Percentiles rank a stretch among this genome's conserved stretches.
Evolutionary conservation across 202 grass and related monocot species (phyloP).

Genomic region (Carex arenaria): DNA sequence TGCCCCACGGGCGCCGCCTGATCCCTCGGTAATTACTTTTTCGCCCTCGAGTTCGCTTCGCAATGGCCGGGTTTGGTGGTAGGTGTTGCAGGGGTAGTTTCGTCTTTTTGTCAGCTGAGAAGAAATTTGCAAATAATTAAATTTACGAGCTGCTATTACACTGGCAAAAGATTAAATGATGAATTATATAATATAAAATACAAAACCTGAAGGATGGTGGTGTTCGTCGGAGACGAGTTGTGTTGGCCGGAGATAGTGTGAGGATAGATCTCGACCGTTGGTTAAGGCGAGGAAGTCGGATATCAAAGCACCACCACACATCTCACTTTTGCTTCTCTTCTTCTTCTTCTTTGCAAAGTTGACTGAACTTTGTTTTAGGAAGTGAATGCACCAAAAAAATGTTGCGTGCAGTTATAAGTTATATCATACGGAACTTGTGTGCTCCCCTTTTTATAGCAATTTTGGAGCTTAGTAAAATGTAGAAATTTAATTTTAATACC

Average conservation of each 20-base stretch:
- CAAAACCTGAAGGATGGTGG: too few species aligned
- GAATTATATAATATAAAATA: neutral
- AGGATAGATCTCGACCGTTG: neutral
- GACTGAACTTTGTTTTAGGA: neutral
- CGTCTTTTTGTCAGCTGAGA: neutral
- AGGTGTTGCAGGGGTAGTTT: neutral
- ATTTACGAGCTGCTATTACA: neutral
- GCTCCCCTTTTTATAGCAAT: neutral
- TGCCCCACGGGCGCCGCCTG: conserved; percentile 17
- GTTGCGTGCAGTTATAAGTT: neutral
- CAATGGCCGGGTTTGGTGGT: neutral
- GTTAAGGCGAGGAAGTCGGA: neutral
- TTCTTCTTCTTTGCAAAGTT: neutral
- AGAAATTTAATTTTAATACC: neutral
- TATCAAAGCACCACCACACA: neutral
- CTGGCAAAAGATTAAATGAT: too few species aligned
- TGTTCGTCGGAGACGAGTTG: neutral
- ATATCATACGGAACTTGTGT: neutral
- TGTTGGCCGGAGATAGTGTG: neutral
- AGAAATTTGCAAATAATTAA: neutral
- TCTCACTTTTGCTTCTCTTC: neutral
- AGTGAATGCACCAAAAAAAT: neutral
- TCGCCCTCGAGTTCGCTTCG: neutral
- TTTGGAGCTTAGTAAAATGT: neutral
- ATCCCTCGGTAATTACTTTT: conserved; percentile 26